A percentile compares a stretch with the other conserved stretches of the same genome.
These are phyloP conservation scores for Boletus edulis DNA, from an alignment of 768 basidiomycete species.

Conservation along the genomic window DNA sequence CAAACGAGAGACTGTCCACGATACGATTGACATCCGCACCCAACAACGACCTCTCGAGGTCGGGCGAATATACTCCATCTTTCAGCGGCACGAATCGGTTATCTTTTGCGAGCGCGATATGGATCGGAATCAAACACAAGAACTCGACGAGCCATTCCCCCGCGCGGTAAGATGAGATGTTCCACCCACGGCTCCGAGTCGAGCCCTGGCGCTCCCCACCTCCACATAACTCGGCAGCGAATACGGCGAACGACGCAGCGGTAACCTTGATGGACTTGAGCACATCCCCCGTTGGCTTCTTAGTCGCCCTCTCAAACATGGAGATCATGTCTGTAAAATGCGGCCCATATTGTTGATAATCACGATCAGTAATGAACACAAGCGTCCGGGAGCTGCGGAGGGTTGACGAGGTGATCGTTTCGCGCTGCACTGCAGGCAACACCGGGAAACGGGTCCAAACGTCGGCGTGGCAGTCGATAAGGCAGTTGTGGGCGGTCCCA, in stretches of 20 bases:
- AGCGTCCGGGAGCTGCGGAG: conserved; percentile 35
- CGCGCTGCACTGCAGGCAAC: conserved; percentile 48
- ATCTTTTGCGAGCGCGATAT: conserved; percentile 56
- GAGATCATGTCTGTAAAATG: conserved; percentile 47
- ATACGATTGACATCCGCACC: conserved; percentile 60
- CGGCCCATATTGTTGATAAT: conserved; percentile 33
- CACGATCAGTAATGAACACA: conserved; percentile 42
- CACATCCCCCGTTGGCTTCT: conserved; percentile 49
- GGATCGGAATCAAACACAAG: conserved; percentile 62
- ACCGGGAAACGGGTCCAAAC: conserved; percentile 65
- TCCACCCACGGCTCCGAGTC: conserved; percentile 15
- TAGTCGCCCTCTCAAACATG: conserved; percentile 47
- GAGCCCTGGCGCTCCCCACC: background rate
- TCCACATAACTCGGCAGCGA: conserved; percentile 17
- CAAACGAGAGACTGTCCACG: conserved; percentile 53
- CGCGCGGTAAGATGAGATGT: conserved; percentile 39
- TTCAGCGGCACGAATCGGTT: conserved; percentile 64
- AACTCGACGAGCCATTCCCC: conserved; percentile 66
- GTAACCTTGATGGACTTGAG: conserved; percentile 39
- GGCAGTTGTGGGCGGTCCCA: conserved; percentile 43
- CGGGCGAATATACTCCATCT: conserved; percentile 51
- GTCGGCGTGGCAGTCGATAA: conserved; percentile 54
- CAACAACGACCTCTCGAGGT: conserved; percentile 50
- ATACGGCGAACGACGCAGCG: conserved; percentile 28
- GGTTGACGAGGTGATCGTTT: conserved; percentile 38